Evolutionary conservation across 345 rosid genomes (phyloP).

Genomic region (Populus deltoides): DNA sequence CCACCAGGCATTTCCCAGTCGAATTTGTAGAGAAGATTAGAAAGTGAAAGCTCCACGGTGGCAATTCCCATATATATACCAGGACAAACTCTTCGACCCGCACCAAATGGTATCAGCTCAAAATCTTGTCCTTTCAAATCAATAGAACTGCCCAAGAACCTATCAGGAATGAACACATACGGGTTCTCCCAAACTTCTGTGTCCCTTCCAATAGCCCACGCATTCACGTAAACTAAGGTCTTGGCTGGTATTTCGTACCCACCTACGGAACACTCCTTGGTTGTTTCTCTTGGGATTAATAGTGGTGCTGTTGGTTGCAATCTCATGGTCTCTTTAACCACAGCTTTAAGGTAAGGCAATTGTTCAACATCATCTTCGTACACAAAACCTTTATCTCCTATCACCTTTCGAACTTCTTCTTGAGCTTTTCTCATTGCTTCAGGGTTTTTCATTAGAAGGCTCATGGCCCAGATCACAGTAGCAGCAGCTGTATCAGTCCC

Average conservation of each 20-base stretch:
- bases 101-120: slow-evolving; percentile 3
- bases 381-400: background rate
- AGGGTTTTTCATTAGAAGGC: background rate
- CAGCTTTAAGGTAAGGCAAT: background rate
- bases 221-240: background rate
- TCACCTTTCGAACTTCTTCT: background rate
- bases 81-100: background rate
- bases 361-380: slow-evolving; percentile 3
- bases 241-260: background rate
- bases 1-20: slow-evolving; percentile 3
- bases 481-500: slow-evolving; percentile 3
- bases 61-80: background rate
- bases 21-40: background rate
- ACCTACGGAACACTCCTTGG: too few relatives aligned
- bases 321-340: background rate
- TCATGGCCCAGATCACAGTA: background rate
- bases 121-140: background rate
- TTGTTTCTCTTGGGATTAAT: too few relatives aligned
- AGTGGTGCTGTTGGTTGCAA: background rate
- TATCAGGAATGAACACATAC: background rate
- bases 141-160: background rate
- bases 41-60: background rate
- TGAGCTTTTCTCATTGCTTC: background rate
- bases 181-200: slow-evolving; percentile 4
- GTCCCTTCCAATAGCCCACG: background rate